Percentiles rank a stretch among this genome's conserved stretches.
Evolutionary conservation across 768 basidiomycete species (phyloP).

Genomic region (Tremella yokohamensis): DNA sequence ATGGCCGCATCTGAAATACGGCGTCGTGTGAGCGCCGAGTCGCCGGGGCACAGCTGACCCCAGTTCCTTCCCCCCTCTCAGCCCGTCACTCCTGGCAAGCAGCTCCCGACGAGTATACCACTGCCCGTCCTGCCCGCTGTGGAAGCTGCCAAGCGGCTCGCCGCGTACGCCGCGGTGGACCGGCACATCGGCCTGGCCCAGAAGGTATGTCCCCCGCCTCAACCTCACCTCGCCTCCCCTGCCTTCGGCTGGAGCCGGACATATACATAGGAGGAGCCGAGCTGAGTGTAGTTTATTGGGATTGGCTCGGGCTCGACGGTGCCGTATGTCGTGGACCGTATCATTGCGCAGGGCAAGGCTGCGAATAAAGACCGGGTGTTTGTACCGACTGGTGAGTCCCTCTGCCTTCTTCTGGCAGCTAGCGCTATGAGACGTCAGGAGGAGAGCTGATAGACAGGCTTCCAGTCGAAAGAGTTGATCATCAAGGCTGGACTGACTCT

Average conservation of each 20-base stretch:
- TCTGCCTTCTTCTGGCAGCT: slow-evolving; percentile 25
- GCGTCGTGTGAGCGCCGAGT: too few species aligned
- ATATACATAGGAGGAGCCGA: background rate
- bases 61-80: slow-evolving; percentile 38
- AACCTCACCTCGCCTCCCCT: too few species aligned
- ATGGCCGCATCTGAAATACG: too few species aligned
- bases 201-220: slow-evolving; percentile 56
- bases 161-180: slow-evolving; percentile 93
- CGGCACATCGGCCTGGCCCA: slow-evolving; percentile 76
- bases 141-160: slow-evolving; percentile 81
- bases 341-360: slow-evolving; percentile 72
- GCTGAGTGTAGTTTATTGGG: slow-evolving; percentile 49
- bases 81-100: slow-evolving; percentile 28
- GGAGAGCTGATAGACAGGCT: slow-evolving; percentile 56
- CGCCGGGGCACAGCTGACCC: too few species aligned
- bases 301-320: slow-evolving; percentile 65
- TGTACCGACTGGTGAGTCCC: slow-evolving; percentile 71
- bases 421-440: background rate
- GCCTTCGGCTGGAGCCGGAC: too few species aligned
- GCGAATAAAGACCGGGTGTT: slow-evolving; percentile 79
- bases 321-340: slow-evolving; percentile 92
- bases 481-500: slow-evolving; percentile 70
- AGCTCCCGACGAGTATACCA: slow-evolving; percentile 38
- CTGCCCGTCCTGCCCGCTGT: slow-evolving; percentile 52
- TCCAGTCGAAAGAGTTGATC: slow-evolving; percentile 95